Conservation (phyloP, 2,329 filamentous ascomycete genomes). For the Curvularia sp. region DNA sequence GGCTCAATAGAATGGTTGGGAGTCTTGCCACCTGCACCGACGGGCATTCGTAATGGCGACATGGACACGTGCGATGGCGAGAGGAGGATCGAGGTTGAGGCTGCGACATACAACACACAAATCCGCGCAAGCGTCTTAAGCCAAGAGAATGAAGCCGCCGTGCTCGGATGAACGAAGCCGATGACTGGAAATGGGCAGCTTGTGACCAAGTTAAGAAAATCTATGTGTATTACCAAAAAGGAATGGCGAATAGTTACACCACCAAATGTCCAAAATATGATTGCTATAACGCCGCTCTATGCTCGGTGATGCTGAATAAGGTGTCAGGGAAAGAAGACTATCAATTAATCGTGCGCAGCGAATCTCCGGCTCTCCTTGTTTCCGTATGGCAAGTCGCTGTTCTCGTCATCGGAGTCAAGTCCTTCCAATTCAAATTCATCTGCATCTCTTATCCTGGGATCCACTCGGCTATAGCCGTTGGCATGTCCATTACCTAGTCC, state of each 20-base stretch:
- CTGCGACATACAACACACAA: not conserved
- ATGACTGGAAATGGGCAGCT: not conserved
- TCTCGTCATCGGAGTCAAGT: conserved; percentile 87
- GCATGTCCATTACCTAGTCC: conserved; percentile 29
- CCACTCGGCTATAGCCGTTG: conserved; percentile 56
- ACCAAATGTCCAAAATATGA: not conserved
- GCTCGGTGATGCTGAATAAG: not conserved
- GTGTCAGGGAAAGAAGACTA: not conserved
- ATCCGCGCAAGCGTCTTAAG: not conserved
- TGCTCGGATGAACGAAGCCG: not conserved
- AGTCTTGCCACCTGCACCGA: conserved; percentile 14
- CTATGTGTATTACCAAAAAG: not conserved
- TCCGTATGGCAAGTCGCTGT: conserved; percentile 47
- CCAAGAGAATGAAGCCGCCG: not conserved
- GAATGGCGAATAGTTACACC: not conserved
- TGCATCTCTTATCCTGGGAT: conserved; percentile 74
- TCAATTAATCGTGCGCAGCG: conserved; percentile 23
- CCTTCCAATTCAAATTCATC: conserved; percentile 95
- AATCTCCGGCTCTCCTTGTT: conserved; percentile 37
- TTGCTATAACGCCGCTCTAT: not conserved
- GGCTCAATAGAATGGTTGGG: conserved; percentile 25
- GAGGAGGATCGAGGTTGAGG: not conserved
- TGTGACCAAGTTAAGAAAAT: not conserved
- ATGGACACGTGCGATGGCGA: conserved; percentile 1
- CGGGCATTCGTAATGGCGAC: conserved; percentile 7